Evolutionary conservation across 208 protist genomes (phyloP), one percentile per base, ranked within the genome.

Genomic region (Leishmania major): DNA sequence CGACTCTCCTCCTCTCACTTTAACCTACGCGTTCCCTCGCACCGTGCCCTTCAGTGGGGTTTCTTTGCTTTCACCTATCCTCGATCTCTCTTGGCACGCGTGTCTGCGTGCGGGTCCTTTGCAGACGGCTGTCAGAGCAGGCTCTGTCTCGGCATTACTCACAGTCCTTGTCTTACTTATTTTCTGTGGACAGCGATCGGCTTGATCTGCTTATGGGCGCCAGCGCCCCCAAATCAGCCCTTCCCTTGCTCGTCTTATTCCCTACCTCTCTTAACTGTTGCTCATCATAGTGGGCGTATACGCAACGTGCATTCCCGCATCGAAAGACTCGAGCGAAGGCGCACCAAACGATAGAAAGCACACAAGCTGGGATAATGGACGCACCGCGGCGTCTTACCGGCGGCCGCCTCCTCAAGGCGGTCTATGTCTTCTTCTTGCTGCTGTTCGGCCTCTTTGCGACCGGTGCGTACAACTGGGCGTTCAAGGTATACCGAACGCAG

Each of bases 401-500:
- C 22, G 25, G 37, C 17, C 15, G 10, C 22, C 57, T 78, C n/a
- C 69, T 84, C 11, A 6, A 83, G 22, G 13, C 79, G 3, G 76
- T 90, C 22, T 79, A 88, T 40, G 3, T 88, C 0, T 79, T 88
- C 15, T 82, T 92, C 59, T 37, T 84, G 17, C 1, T 87, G 49
- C 71, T 89, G n/a, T 67, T 86, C 45, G 17, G 60, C 0, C 73
- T 77, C 37, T 93, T 93, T 82, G 71, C 69, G 51, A 73, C 57
- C 69, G 85, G 87, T 71, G 87, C 78, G 69, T 88, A 92, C 74
- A 86, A 87, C 22, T 95, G 92, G 92, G 83, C 85, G 5, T 59
- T 89, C 35, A 85, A 87, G 69, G 47, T 79, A 0, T 82, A 88
- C 49, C 89, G 92, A 66, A 93, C 87, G n/a, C 75, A 80, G n/a